Percentiles rank a stretch among this genome's conserved stretches.
These are phyloP conservation scores for Acacia melanoxylon DNA, from an alignment of 306 rosid species.

Conservation along the genomic window DNA sequence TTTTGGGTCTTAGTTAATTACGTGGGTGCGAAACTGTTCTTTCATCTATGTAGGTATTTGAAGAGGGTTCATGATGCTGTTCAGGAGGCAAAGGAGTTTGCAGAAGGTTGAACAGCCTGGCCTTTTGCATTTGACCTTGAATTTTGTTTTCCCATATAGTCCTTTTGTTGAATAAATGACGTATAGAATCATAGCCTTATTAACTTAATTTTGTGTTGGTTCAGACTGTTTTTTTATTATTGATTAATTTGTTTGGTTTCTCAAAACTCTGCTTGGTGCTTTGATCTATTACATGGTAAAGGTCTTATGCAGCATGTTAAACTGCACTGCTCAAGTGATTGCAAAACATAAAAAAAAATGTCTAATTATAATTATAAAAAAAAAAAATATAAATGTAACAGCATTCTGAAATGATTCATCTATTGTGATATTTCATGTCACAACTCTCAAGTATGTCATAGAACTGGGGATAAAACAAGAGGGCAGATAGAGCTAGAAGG, in stretches of 20 bases:
- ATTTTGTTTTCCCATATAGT: not conserved
- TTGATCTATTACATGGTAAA: not conserved
- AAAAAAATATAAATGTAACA: not conserved
- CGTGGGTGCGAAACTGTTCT: not conserved
- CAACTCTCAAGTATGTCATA: not conserved
- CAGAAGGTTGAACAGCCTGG: slow-evolving; percentile 44
- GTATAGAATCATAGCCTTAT: not conserved
- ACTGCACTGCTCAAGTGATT: too few relatives aligned
- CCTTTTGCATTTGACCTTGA: not conserved
- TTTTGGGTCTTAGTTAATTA: not conserved
- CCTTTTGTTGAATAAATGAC: not conserved
- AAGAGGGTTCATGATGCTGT: slow-evolving; percentile 70
- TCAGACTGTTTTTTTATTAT: not conserved
- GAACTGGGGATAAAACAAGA: not conserved
- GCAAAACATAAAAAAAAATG: not conserved
- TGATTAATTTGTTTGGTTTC: not conserved
- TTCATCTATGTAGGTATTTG: slow-evolving; percentile 50
- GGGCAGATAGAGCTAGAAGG: not conserved
- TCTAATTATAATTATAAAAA: not conserved
- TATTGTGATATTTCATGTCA: not conserved
- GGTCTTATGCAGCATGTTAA: not conserved
- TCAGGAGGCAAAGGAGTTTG: slow-evolving; percentile 55
- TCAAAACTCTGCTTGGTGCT: not conserved
- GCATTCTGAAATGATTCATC: not conserved
- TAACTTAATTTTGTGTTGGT: not conserved